Percentiles rank a stretch among this genome's conserved stretches.
phyloP scores from a whole-genome alignment of 2,329 filamentous ascomycete species.

The Plectosphaerella sp. region DNA sequence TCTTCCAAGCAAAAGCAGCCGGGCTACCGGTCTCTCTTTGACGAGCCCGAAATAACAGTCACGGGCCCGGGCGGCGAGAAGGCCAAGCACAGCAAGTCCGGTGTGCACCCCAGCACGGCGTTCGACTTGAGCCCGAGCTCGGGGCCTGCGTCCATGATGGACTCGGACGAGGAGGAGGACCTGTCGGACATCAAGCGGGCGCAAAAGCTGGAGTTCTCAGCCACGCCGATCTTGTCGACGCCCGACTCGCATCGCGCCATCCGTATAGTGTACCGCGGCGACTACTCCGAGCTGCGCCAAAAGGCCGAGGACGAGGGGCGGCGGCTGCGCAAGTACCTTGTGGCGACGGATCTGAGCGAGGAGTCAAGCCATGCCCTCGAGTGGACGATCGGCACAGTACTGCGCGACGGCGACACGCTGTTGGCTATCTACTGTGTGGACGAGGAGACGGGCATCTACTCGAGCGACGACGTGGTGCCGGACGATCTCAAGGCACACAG shows the following conservation, averaged over 20 bases:
- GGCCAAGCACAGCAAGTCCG: constrained; percentile 47
- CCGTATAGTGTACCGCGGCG: constrained; percentile 84
- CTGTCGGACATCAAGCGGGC: constrained; percentile 81
- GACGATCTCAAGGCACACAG: constrained; percentile 72
- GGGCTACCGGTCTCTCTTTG: constrained; percentile 59
- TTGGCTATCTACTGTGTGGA: constrained; percentile 92
- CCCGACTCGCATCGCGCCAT: constrained; percentile 77
- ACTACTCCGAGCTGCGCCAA: constrained; percentile 71
- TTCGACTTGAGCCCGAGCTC: constrained; percentile 68
- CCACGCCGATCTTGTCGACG: constrained; percentile 74
- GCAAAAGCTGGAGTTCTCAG: constrained; percentile 75
- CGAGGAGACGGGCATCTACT: constrained; percentile 67
- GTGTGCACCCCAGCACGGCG: constrained; percentile 77
- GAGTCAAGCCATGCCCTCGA: constrained; percentile 94
- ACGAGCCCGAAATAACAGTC: constrained; percentile 62
- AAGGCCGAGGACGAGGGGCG: constrained; percentile 76
- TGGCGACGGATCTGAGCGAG: constrained; percentile 92
- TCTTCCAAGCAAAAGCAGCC: constrained; percentile 43
- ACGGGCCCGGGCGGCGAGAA: constrained; percentile 61
- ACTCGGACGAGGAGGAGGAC: constrained; percentile 84
- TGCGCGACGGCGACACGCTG: constrained; percentile 90
- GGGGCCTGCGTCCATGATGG: constrained; percentile 53
- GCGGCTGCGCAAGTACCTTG: constrained; percentile 82
- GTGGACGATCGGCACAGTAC: constrained; percentile 94
- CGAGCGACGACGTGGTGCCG: constrained; percentile 49